A percentile compares a stretch with the other conserved stretches of the same genome.
phyloP scores from a whole-genome alignment of 2,329 filamentous ascomycete species.

The Aspergillus thermomutatus region DNA sequence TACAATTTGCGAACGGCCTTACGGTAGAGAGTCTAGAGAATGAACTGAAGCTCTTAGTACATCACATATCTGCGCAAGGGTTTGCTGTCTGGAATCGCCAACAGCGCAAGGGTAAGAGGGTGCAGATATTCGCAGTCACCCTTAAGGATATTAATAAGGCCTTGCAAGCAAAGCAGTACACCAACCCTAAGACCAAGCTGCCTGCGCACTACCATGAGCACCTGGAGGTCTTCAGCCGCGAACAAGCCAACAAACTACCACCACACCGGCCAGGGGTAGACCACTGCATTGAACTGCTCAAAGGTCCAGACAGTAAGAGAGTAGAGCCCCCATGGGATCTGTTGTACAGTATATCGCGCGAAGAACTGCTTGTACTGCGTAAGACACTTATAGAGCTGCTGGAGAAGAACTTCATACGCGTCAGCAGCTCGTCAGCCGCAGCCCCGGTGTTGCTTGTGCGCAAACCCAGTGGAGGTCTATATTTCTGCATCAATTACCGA shows the following conservation, averaged over 20 bases:
- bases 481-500: too few relatives aligned
- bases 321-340: slow-evolving; percentile 6
- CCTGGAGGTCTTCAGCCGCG: slow-evolving; percentile 4
- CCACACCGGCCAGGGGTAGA: slow-evolving; percentile 10
- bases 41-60: too few relatives aligned
- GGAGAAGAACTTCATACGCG: slow-evolving; percentile 16
- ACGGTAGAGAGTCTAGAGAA: too few relatives aligned
- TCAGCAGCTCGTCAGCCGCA: slow-evolving; percentile 12
- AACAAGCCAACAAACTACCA: slow-evolving; percentile 11
- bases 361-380: slow-evolving; percentile 14
- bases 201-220: slow-evolving; percentile 6
- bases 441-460: not conserved
- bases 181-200: slow-evolving; percentile 4
- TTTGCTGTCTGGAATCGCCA: too few relatives aligned
- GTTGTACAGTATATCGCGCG: slow-evolving; percentile 13
- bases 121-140: too few relatives aligned
- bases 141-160: not conserved
- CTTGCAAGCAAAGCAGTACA: slow-evolving; percentile 1
- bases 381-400: slow-evolving; percentile 16
- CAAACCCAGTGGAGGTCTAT: slow-evolving; percentile 3
- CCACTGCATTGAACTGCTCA: slow-evolving; percentile 14
- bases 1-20: too few relatives aligned
- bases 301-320: slow-evolving; percentile 2
- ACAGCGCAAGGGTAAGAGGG: too few relatives aligned
- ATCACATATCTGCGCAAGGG: too few relatives aligned